phyloP scores from a whole-genome alignment of 176 grass and related monocot species.

The Hordeum vulgare region MorexV3_pseudomolecules_assembly NC_058524.1:53507744-53508243 shows the following conservation, averaged over 20 bases:
- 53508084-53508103: background rate
- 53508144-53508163: constrained; percentile 20
- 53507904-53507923: constrained; percentile 6
- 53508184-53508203: background rate
- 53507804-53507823: too few relatives aligned
- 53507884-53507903: background rate
- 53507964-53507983: constrained; percentile 22
- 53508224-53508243: background rate
- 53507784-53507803: too few relatives aligned
- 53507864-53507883: background rate
- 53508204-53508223: background rate
- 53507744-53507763: too few relatives aligned
- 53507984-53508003: constrained; percentile 10
- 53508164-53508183: constrained; percentile 19
- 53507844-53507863: too few relatives aligned
- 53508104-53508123: background rate
- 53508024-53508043: background rate
- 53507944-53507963: background rate
- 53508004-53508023: background rate
- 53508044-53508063: background rate
- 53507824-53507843: too few relatives aligned
- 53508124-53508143: background rate
- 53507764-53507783: too few relatives aligned
- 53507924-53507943: background rate
- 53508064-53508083: background rate